Evolutionary conservation across 192 early-diverging fungal genomes (phyloP).

Genomic region (Rhizoclosmatium sp.): DNA sequence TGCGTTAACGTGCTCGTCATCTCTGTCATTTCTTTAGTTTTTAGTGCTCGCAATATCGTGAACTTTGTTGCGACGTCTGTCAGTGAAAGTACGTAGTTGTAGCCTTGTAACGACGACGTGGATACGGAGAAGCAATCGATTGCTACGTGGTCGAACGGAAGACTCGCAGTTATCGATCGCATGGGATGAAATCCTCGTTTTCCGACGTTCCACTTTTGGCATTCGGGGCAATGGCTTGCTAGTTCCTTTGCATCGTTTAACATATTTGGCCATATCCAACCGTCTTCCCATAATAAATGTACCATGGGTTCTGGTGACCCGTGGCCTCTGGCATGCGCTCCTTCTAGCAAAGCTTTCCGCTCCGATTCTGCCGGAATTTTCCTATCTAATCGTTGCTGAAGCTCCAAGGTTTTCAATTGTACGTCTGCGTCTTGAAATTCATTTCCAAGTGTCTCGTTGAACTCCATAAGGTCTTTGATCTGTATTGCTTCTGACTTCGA

Average conservation of each 20-base stretch:
- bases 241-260: background rate
- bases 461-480: background rate
- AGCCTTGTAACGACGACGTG: background rate
- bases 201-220: slow-evolving; percentile 1
- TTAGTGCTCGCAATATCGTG: background rate
- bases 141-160: slow-evolving; percentile 1
- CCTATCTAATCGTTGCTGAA: background rate
- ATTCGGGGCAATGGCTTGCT: background rate
- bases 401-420: background rate
- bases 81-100: background rate
- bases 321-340: background rate
- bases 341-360: background rate
- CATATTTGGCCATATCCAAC: slow-evolving; percentile 11
- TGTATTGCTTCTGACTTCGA: background rate
- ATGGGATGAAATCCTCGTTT: slow-evolving; percentile 8
- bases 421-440: background rate
- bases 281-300: background rate
- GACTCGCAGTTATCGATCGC: background rate
- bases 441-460: background rate
- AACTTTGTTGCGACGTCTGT: slow-evolving; percentile 12
- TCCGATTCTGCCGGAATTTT: background rate
- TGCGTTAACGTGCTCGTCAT: slow-evolving; percentile 5
- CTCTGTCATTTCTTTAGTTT: background rate
- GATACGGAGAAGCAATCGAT: background rate
- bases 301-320: background rate